phyloP scores from a whole-genome alignment of 331 rosid genomes.

The Stylosanthes scabra region DNA sequence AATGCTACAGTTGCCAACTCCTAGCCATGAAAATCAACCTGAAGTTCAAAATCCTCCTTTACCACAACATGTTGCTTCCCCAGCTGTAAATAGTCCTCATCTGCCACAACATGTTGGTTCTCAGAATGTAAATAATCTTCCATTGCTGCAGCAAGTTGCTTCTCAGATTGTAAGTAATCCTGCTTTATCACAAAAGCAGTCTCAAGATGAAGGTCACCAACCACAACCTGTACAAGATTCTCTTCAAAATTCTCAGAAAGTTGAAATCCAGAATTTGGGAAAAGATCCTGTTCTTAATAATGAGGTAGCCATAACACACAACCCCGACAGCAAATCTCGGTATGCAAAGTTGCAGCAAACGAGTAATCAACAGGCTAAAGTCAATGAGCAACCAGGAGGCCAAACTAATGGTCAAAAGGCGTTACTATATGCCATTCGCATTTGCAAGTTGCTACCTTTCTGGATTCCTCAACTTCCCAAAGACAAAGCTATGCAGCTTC shows the following conservation, averaged over 20 bases:
- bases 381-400: constrained; percentile 65
- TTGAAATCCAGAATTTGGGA: constrained; percentile 57
- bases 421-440: constrained; percentile 66
- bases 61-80: constrained; percentile 39
- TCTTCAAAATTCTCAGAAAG: constrained; percentile 64
- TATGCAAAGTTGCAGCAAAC: constrained; percentile 88
- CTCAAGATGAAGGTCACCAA: constrained; percentile 64
- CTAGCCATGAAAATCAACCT: constrained; percentile 49
- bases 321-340: constrained; percentile 68
- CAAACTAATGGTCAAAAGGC: constrained; percentile 59
- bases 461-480: constrained; percentile 85
- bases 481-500: constrained; percentile 88
- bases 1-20: constrained; percentile 47
- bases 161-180: constrained; percentile 50
- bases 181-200: constrained; percentile 50
- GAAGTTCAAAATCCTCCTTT: constrained; percentile 55
- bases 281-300: constrained; percentile 50
- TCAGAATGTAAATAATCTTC: constrained; percentile 48
- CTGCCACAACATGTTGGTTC: constrained; percentile 50
- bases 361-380: constrained; percentile 86
- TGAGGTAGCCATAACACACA: constrained; percentile 58
- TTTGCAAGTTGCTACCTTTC: constrained; percentile 79
- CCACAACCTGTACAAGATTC: constrained; percentile 52
- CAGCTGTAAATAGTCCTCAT: too few relatives aligned
- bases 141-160: constrained; percentile 53